Evolutionary conservation across 768 basidiomycete genomes (phyloP), one percentile per base, ranked within the genome.

Genomic region (Naematelia aurantialba): DNA sequence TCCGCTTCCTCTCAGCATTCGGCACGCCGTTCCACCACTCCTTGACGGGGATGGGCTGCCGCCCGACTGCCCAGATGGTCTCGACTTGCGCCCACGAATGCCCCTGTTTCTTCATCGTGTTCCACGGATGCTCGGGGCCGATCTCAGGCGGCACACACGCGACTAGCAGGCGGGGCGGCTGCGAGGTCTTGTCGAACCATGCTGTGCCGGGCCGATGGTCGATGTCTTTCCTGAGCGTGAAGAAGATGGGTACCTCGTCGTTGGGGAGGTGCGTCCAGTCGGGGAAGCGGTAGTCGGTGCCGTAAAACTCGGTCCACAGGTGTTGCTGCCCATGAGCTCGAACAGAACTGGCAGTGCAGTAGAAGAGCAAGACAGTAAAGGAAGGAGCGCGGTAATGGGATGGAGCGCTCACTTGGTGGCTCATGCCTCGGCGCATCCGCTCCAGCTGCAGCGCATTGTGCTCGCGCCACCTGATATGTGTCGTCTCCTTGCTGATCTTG

Each of bases 1-100:
- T 39, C 34, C 34, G 34, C 17, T 39, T 39, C 34, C 34, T 39
- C 34, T 39, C 34, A 8, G 17, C 17, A 39, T 39, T 39, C 17
- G 66, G 68, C 13, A 84, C 78, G 1, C 89, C 89, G 71, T 88
- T 89, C 88, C 88, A 90, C 85, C 88, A 91, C 52, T 86, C 85
- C 59, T 79, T 82, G 2, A 85, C 85, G 13, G 69, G 70, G 59
- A 89, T 61, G 65, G 82, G 73, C 24, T 80, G 76, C 63, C 82
- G 82, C 55, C 86, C 84, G 59, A 21, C 21, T 19, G 25, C 19
- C 24, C 27, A 24, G 24, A 24, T 52, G 5, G 84, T 83, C 68
- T 87, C 85, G 17, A 91, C 77, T 60, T 39, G 8, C 8, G 34
- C 34, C 34, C 34, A 39, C 17, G 34, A 39, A 39, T 39, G 34